Conservation (phyloP, 345 rosid genomes). For the Erodium maritimum region DNA sequence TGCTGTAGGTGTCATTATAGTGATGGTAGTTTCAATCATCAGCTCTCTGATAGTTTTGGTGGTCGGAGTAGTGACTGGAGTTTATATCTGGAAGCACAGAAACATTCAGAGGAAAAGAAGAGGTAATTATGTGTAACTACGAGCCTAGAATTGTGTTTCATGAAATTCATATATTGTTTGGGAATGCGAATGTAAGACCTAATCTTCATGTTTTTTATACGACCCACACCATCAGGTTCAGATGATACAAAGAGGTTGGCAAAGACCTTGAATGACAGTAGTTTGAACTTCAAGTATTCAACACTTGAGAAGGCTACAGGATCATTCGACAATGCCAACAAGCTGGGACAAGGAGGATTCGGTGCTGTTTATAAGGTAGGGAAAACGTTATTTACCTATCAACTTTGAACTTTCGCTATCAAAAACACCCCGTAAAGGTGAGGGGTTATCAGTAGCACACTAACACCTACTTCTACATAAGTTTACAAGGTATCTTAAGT, state of each 20-base stretch:
- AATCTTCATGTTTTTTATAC: background rate
- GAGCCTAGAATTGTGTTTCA: background rate
- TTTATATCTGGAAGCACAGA: slow-evolving; percentile 51
- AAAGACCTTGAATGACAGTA: slow-evolving; percentile 59
- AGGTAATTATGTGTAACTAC: slow-evolving; percentile 24
- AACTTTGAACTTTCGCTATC: no score
- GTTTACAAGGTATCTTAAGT: no score
- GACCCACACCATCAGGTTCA: slow-evolving; percentile 47
- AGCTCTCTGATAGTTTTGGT: slow-evolving; percentile 56
- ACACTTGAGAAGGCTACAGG: slow-evolving; percentile 79
- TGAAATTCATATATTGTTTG: background rate
- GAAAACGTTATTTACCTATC: no score
- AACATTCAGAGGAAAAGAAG: slow-evolving; percentile 55
- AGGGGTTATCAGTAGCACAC: no score
- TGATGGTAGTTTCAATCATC: slow-evolving; percentile 56
- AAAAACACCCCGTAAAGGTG: no score
- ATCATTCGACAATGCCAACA: slow-evolving; percentile 51
- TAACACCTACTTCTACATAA: no score
- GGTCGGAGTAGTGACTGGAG: slow-evolving; percentile 40
- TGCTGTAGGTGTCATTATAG: slow-evolving; percentile 43
- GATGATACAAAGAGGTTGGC: slow-evolving; percentile 53
- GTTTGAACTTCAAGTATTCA: slow-evolving; percentile 88
- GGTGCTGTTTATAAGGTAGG: slow-evolving; percentile 88
- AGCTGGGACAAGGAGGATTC: slow-evolving; percentile 95
- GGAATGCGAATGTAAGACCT: background rate